Evolutionary conservation across 2,329 filamentous ascomycete species (phyloP), one percentile per base, ranked within the genome.

Genomic region (Pseudocercospora musae): DNA sequence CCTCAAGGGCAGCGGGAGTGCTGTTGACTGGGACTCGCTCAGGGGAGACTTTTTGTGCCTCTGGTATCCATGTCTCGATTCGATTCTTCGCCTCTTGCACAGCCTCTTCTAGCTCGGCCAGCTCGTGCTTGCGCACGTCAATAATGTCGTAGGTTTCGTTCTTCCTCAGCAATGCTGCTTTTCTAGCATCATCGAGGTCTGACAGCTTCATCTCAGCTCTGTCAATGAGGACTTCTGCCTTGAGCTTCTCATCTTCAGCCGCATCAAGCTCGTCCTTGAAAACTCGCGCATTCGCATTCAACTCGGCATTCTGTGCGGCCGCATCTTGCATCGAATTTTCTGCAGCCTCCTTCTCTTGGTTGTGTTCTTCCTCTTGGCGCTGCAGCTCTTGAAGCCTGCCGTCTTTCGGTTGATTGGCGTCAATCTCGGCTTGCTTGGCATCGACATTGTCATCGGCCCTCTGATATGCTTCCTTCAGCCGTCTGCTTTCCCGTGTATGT

Each of bases 371-470:
- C 0, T 96, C 81, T 53, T 85, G 71, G 8, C 72, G 69, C 59
- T 80, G 69, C 3, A 80, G 72, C 49, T 76, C 75, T 18, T 81
- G 78, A 10, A 82, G 73, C 44, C 70, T 72, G 54, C 85, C 87
- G 71, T 92, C 91, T 59, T 87, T 85, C 2, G 89, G 80, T 56
- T 76, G 78, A 60, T 85, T 82, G 59, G 78, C 78, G 20, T 86
- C 84, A 48, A 87, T 78, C 11, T 84, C 88, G 63, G 90, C 82
- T 65, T 91, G 87, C 42, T 96, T 81, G 49, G 86, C 85, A 58
- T 86, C 84, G 31, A 89, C 81, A 6, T 81, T 78, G 57, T 88
- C 86, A 57, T 89, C 84, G 6, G 87, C 84, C 57, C 79, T 77
- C 64, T 91, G 87, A 33, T 83, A 73, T 2, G 82, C 77, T 42